Base-by-base conservation (phyloP, 768 basidiomycete genomes). In the Lepiota brunneoincarnata region DNA sequence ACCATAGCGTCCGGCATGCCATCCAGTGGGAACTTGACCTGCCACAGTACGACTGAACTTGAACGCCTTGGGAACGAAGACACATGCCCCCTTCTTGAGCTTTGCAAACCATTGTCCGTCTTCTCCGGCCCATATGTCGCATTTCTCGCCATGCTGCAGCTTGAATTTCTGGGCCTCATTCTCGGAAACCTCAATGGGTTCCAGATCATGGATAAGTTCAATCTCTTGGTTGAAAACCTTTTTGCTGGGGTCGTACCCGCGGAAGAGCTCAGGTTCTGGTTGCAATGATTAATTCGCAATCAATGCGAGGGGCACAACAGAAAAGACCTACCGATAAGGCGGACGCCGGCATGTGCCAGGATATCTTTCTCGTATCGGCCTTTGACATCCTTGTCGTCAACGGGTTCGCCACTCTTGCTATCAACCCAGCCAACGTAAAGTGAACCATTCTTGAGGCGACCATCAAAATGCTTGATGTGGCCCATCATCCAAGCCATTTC, bases 401-500 rank as follows among this genome's bases (percentile, higher is more conserved):
- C 88, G 6, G 97, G 93, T 59, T 98, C 95, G 40, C 76, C 82
- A 12, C 89, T 84, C 78, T 97, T 96, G 65, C 86, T 84, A 64
- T 98, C 96, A 45, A 98, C 94, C 97, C 97, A 99, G 31, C 97
- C 97, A 61, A 99, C 96, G 64, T 98, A 89, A 28, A 96, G 78
- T 28, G 90, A 83, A 40, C 93, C 93, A 61, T 90, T 84, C 74
- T 96, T 94, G 61, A 98, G 81, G 54, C 93, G 93, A 15, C 97
- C 97, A 61, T 99, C 92, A 71, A 98, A 96, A 76, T 99, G 94
- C 71, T 95, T 97, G 82, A 98, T 97, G 73, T 83, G 84, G 38
- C 97, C 96, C 92, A 95, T 98, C 72, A 98, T 87, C 95, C 96
- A 99, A 2, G 96, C 95, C 91, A 99, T 96, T 75, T 99, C 97